Evolutionary conservation across 1,284 basidiomycete species (phyloP).

Genomic region (Inonotus hispidus): DNA sequence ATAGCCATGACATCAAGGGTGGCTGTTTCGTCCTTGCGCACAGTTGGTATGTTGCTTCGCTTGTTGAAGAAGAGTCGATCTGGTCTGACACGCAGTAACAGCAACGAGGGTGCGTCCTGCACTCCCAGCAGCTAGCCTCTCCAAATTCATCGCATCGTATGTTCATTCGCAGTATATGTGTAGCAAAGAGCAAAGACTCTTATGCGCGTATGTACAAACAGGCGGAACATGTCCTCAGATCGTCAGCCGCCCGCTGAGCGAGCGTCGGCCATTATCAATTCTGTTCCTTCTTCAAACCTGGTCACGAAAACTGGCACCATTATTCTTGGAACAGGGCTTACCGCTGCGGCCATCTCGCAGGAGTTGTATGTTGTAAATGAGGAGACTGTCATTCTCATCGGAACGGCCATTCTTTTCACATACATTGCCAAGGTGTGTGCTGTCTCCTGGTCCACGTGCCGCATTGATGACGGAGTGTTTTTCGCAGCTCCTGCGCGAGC

Average conservation of each 20-base stretch:
- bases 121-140: constrained; percentile 42
- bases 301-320: constrained; percentile 94
- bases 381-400: constrained; percentile 81
- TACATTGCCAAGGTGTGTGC: constrained; percentile 71
- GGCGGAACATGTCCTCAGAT: constrained; percentile 61
- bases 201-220: constrained; percentile 25
- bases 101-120: constrained; percentile 48
- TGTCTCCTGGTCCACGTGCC: not conserved
- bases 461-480: constrained; percentile 4
- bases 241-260: constrained; percentile 79
- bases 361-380: constrained; percentile 98
- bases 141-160: constrained; percentile 52
- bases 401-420: constrained; percentile 83
- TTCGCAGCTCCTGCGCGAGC: constrained; percentile 60
- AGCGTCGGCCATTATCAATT: constrained; percentile 88
- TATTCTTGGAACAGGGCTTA: constrained; percentile 84
- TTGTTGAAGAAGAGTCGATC: not conserved
- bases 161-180: constrained; percentile 27
- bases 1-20: constrained; percentile 64
- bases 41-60: constrained; percentile 43
- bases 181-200: not conserved
- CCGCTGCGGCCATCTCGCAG: constrained; percentile 92
- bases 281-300: constrained; percentile 84
- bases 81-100: constrained; percentile 8
- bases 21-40: constrained; percentile 57